phyloP scores from a whole-genome alignment of 163 green algal species.

The Chloroidium sp. region DNA sequence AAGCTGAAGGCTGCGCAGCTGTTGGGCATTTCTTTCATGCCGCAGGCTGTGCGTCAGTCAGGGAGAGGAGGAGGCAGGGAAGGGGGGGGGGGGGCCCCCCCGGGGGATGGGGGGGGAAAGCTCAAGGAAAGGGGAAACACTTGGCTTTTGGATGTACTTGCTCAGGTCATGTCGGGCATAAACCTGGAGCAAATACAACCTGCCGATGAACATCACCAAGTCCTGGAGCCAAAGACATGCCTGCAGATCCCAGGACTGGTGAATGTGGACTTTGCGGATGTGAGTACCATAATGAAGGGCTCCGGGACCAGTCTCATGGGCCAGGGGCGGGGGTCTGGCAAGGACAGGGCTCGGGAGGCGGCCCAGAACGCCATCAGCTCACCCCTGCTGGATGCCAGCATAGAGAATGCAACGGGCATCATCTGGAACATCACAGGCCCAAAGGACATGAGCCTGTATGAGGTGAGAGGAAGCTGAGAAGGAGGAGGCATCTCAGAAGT shows the following conservation, averaged over 20 bases:
- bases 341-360: slow-evolving; percentile 65
- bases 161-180: no score
- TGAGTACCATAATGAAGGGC: slow-evolving; percentile 82
- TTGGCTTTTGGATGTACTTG: no score
- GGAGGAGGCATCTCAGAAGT: no score
- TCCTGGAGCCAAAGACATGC: no score
- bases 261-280: slow-evolving; percentile 97
- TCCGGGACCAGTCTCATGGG: slow-evolving; percentile 85
- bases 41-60: no score
- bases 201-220: not conserved
- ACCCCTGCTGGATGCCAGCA: slow-evolving; percentile 83
- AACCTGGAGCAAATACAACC: no score
- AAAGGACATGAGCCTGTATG: slow-evolving; percentile 70
- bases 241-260: slow-evolving; percentile 78
- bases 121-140: no score
- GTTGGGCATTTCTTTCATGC: no score
- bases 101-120: no score
- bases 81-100: no score
- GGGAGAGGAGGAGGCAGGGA: no score
- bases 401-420: slow-evolving; percentile 84
- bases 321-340: slow-evolving; percentile 41
- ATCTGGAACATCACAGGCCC: slow-evolving; percentile 96
- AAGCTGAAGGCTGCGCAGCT: no score
- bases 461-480: slow-evolving; percentile 39
- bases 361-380: slow-evolving; percentile 74